phyloP scores from a whole-genome alignment of 1,284 basidiomycete species.

The Rhodotorula sp. region DNA sequence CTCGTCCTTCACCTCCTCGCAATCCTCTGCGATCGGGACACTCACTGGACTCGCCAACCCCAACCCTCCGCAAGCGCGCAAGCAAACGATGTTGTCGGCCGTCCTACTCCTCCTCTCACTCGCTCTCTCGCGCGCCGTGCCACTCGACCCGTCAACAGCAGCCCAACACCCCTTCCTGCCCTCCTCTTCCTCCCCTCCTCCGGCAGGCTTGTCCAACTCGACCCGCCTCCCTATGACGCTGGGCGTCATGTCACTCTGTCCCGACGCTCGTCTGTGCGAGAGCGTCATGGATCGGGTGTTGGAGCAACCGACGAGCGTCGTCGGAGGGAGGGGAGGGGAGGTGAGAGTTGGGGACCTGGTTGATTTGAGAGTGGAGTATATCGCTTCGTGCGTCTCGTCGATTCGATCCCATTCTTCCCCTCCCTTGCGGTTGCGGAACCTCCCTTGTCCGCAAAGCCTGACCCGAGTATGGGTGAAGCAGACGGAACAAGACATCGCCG shows the following conservation, averaged over 20 bases:
- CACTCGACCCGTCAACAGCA: background rate
- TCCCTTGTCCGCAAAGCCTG: too few relatives aligned
- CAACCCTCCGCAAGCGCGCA: too few relatives aligned
- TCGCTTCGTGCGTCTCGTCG: slow-evolving; percentile 34
- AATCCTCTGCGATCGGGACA: too few relatives aligned
- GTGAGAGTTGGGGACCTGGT: slow-evolving; percentile 17
- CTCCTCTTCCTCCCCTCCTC: background rate
- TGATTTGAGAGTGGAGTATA: slow-evolving; percentile 31
- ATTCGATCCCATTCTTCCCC: background rate
- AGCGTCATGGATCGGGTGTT: slow-evolving; percentile 25
- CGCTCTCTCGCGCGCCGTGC: background rate
- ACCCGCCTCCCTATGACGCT: slow-evolving; percentile 12
- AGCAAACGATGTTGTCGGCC: too few relatives aligned
- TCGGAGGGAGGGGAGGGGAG: background rate
- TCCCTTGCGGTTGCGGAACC: too few relatives aligned
- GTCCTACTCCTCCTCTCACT: background rate
- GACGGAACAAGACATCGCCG: slow-evolving; percentile 13
- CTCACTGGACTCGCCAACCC: too few relatives aligned
- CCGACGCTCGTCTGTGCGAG: slow-evolving; percentile 32
- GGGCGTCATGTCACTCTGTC: slow-evolving; percentile 37
- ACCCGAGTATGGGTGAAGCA: background rate
- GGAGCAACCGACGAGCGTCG: background rate
- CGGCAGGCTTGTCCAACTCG: background rate
- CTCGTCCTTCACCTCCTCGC: too few relatives aligned
- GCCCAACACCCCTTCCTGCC: background rate